Evolutionary conservation across 441 rosid species (phyloP), one percentile per base, ranked within the genome.

Genomic region (Populus hybrid): DNA sequence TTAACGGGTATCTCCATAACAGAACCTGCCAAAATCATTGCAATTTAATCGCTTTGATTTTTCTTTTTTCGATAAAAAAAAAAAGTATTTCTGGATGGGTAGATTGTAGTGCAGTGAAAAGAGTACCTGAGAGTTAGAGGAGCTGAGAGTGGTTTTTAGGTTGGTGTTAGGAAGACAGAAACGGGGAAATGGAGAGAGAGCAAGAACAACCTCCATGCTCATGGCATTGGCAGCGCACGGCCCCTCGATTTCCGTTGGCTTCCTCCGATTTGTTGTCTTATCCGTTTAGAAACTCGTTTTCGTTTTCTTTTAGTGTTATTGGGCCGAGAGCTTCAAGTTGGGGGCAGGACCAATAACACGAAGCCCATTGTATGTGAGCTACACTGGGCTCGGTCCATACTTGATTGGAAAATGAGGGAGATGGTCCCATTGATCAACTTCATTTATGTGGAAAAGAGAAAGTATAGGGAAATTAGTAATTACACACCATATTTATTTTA

Each of bases 201-300:
- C 35, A 53, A 2, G 82, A 29, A 64, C 86, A 83, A 83, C 83
- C 84, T 76, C 91, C 84, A 36, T 85, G 80, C 76, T 85, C 85
- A 56, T 84, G 86, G 91, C 96, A 92, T 92, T 75, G 73, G 61
- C 50, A 45, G 11, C 66, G 31, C 76, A 81, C 83, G 81, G 82
- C 80, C 84, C 85, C 76, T 76, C 76, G 79, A 72, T 26, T 70
- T 45, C 65, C 5, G 64, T 7, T 70, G 3, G 31, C 31, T 29
- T 29, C 31, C 4, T 29, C 31, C 31, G 3, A 29, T 29, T 29
- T 29, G 31, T 72, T 18, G 26, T 4, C 63, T 35, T 59, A 50
- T 16, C 40, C 28, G 14, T 29, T 66, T 11, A 8, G 31, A 59
- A 59, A 59, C 24, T 59, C 11, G 11, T 59, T 16, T 53, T 53